Conservation (phyloP, 2,329 filamentous ascomycete genomes). For the Colletotrichum viniferum region DNA sequence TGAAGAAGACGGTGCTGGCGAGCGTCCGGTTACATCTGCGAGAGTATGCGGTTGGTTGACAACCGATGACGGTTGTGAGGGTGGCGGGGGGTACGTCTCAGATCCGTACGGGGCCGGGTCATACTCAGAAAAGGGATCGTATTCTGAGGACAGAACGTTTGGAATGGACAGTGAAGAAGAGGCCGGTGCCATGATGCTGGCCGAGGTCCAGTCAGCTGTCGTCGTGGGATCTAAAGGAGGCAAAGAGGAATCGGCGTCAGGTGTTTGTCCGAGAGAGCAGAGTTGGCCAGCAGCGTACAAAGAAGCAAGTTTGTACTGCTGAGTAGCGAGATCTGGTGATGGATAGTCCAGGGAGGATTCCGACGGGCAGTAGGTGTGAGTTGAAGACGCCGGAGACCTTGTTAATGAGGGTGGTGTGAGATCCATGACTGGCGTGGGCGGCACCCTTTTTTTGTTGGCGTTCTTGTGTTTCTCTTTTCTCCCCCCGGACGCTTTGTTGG, state of each 20-base stretch:
- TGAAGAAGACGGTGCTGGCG: background rate
- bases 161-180: constrained; percentile 46
- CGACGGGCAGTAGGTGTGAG: constrained; percentile 49
- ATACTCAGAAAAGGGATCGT: constrained; percentile 55
- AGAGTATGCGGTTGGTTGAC: constrained; percentile 22
- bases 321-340: constrained; percentile 47
- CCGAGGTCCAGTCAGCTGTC: constrained; percentile 48
- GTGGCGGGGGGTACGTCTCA: constrained; percentile 49
- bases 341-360: constrained; percentile 48
- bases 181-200: constrained; percentile 42
- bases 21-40: background rate
- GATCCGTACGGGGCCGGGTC: constrained; percentile 48
- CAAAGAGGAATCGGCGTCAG: constrained; percentile 40
- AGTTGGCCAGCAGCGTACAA: constrained; percentile 42
- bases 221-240: constrained; percentile 44
- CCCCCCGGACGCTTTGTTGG: constrained; percentile 4
- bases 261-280: constrained; percentile 40
- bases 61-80: constrained; percentile 29
- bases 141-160: constrained; percentile 53
- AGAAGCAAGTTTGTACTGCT: constrained; percentile 47
- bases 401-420: constrained; percentile 53
- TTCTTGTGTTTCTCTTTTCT: background rate
- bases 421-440: constrained; percentile 45
- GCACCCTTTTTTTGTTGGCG: background rate
- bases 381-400: constrained; percentile 46